Percentiles rank a stretch among this genome's conserved stretches.
Evolutionary conservation across 1,284 basidiomycete species (phyloP).

Genomic region (Inonotus obliquus): DNA sequence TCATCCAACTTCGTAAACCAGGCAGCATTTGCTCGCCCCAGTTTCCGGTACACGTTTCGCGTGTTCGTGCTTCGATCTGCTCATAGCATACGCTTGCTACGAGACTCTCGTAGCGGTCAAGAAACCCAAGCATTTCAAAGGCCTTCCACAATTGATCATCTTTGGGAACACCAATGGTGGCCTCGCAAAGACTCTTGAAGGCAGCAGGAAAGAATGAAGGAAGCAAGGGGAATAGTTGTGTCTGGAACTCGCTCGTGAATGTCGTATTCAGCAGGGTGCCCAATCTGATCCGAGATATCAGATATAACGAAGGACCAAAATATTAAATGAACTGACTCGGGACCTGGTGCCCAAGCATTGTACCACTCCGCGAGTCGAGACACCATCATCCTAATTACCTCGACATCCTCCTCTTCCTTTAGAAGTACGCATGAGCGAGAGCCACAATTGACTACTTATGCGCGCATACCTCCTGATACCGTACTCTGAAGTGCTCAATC

Average conservation of each 20-base stretch:
- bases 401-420: constrained; percentile 44
- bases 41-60: constrained; percentile 57
- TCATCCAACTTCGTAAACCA: constrained; percentile 68
- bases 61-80: constrained; percentile 72
- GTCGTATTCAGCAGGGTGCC: constrained; percentile 53
- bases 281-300: constrained; percentile 38
- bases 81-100: constrained; percentile 82
- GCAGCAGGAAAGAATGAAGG: constrained; percentile 59
- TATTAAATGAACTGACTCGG: constrained; percentile 41
- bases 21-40: constrained; percentile 69
- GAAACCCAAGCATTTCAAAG: constrained; percentile 70
- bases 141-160: constrained; percentile 45
- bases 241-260: constrained; percentile 65
- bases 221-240: constrained; percentile 60
- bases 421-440: not conserved
- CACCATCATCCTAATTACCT: constrained; percentile 47
- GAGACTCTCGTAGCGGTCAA: constrained; percentile 82
- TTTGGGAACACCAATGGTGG: constrained; percentile 44
- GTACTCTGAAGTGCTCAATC: constrained; percentile 49
- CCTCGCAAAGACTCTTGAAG: constrained; percentile 58
- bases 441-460: not conserved
- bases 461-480: constrained; percentile 50
- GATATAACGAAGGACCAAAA: not conserved
- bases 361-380: constrained; percentile 62
- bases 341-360: constrained; percentile 54